Evolutionary conservation across 768 basidiomycete genomes (phyloP).

Genomic region (Leccinum variicolor): DNA sequence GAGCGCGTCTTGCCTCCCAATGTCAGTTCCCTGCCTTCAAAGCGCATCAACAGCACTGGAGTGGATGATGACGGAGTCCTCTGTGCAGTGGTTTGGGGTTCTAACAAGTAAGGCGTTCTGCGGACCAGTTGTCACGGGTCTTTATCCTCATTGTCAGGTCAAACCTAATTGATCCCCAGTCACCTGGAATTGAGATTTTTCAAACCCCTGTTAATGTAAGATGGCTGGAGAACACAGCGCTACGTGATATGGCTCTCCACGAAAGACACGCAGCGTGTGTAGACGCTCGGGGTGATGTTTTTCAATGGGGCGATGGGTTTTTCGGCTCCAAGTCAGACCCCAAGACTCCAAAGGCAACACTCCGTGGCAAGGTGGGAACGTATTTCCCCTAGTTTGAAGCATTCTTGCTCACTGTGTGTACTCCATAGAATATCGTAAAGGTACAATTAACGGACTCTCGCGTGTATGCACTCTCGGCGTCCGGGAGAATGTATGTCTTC

Average conservation of each 20-base stretch:
- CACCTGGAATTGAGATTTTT: conserved; percentile 38
- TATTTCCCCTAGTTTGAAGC: background rate
- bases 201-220: conserved; percentile 47
- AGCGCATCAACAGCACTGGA: conserved; percentile 20
- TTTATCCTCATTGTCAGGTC: conserved; percentile 35
- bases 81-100: conserved; percentile 66
- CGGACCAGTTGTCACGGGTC: background rate
- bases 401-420: background rate
- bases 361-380: conserved; percentile 59
- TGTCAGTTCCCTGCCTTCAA: background rate
- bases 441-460: conserved; percentile 57
- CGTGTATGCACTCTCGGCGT: conserved; percentile 75
- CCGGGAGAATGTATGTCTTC: conserved; percentile 72
- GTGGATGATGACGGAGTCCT: conserved; percentile 32
- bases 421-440: conserved; percentile 59
- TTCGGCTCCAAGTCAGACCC: conserved; percentile 34
- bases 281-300: conserved; percentile 76
- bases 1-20: conserved; percentile 4
- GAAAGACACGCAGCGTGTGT: conserved; percentile 69
- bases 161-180: conserved; percentile 41
- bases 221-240: conserved; percentile 65
- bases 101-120: conserved; percentile 53
- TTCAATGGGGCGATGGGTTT: conserved; percentile 79
- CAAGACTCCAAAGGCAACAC: conserved; percentile 46
- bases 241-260: conserved; percentile 71